Conservation (phyloP, 202 grass and related monocot species). For the Saccharum hybrid region DNA sequence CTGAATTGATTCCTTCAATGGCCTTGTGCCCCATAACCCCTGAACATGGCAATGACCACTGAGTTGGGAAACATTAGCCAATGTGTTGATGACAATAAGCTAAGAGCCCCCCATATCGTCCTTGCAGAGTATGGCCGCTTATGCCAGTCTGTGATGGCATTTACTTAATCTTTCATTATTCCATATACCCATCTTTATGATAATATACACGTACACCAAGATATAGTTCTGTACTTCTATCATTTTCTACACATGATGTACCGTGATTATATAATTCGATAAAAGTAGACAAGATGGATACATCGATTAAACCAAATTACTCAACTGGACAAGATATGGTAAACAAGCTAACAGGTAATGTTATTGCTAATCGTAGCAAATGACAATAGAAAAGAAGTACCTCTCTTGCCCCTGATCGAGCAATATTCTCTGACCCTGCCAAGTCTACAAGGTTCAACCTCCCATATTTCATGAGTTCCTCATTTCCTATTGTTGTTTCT, state of each 20-base stretch:
- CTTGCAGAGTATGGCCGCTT: not conserved
- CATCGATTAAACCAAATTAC: slow-evolving; percentile 11
- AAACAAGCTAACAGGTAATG: slow-evolving; percentile 27
- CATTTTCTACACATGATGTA: slow-evolving; percentile 33
- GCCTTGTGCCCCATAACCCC: not conserved
- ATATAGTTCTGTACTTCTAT: slow-evolving; percentile 25
- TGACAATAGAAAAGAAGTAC: slow-evolving; percentile 44
- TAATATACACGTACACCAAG: not conserved
- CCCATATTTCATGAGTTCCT: slow-evolving; percentile 81
- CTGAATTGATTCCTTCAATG: slow-evolving; percentile 9
- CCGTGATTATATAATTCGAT: not conserved
- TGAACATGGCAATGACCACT: not conserved
- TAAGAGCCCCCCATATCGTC: not conserved
- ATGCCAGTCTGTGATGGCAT: not conserved
- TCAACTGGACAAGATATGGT: slow-evolving; percentile 9
- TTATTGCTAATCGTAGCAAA: slow-evolving; percentile 26
- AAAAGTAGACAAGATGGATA: slow-evolving; percentile 11
- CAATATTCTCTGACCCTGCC: slow-evolving; percentile 93
- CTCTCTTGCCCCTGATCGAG: slow-evolving; percentile 83
- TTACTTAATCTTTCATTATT: not conserved
- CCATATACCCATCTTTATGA: slow-evolving; percentile 14
- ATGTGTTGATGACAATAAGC: not conserved
- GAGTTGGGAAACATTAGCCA: not conserved
- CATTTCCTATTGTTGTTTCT: slow-evolving; percentile 61
- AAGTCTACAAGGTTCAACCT: slow-evolving; percentile 93